Evolutionary conservation across 179 eudicot genomes (phyloP).

Genomic region (Spergularia azorica): DNA sequence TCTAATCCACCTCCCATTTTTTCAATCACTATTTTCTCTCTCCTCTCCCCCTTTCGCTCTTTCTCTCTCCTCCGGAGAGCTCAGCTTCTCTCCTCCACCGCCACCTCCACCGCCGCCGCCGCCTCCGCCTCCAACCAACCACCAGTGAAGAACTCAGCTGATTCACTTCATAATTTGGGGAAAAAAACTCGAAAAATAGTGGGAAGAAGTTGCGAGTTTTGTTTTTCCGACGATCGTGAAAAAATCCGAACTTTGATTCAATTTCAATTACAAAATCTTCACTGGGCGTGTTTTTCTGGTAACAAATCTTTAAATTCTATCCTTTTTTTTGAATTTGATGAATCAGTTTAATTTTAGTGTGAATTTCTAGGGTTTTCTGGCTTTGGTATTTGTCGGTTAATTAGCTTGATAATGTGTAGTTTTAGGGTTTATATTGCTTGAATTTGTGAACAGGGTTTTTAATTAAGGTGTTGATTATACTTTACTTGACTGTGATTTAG

Average conservation of each 20-base stretch:
- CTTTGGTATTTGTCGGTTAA: slow-evolving; percentile 7
- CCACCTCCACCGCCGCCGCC: neutral
- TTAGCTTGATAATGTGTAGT: neutral
- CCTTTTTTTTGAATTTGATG: no score
- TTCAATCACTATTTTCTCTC: neutral
- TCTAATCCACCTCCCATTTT: neutral
- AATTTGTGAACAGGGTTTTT: neutral
- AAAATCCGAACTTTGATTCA: no score
- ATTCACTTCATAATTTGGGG: neutral
- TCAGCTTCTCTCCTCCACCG: neutral
- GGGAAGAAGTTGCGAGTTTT: neutral
- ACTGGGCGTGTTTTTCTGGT: no score
- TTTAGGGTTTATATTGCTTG: neutral
- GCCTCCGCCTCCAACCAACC: neutral
- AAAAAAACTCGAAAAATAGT: neutral
- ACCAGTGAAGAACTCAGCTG: neutral
- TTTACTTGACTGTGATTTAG: neutral
- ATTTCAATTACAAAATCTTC: no score
- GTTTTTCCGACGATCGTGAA: no score
- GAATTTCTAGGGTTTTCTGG: neutral
- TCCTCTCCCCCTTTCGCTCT: neutral
- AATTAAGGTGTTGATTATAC: neutral
- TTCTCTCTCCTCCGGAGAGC: no score
- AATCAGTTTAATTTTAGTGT: no score
- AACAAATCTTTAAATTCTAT: no score